phyloP scores from a whole-genome alignment of 1,139 yeast genomes.

The Scheffersomyces quercinus region DNA sequence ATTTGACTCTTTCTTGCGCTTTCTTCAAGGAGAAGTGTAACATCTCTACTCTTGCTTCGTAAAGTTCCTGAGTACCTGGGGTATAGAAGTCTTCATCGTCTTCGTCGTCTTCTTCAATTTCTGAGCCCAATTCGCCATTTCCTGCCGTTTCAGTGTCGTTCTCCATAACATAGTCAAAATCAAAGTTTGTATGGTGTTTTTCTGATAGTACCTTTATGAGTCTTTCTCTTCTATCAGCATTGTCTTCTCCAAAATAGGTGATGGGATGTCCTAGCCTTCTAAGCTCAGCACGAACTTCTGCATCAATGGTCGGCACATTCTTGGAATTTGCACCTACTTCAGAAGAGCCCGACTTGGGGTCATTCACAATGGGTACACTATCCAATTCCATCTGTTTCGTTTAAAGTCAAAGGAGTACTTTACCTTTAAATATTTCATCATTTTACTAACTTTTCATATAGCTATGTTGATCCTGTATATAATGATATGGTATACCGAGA shows the following conservation, averaged over 20 bases:
- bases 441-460: no score
- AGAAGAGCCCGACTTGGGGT: conserved; percentile 7
- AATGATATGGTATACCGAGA: no score
- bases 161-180: conserved; percentile 20
- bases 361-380: conserved; percentile 27
- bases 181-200: conserved; percentile 25
- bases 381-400: conserved; percentile 17
- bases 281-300: conserved; percentile 52
- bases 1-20: conserved; percentile 44
- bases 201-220: conserved; percentile 31
- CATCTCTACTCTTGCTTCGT: conserved; percentile 53
- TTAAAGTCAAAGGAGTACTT: neutral
- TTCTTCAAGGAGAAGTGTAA: conserved; percentile 50
- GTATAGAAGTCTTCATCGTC: conserved; percentile 84
- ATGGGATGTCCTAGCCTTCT: conserved; percentile 58
- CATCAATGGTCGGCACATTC: conserved; percentile 64
- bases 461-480: no score
- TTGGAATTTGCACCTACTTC: conserved; percentile 6
- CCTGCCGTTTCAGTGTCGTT: conserved; percentile 13
- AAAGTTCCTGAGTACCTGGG: conserved; percentile 65
- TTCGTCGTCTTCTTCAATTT: conserved; percentile 39
- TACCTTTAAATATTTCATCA: no score
- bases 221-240: conserved; percentile 60
- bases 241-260: conserved; percentile 61
- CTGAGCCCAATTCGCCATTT: conserved; percentile 23